Conservation (phyloP, 2,329 filamentous ascomycete species). For the Leptographium flavum region DNA sequence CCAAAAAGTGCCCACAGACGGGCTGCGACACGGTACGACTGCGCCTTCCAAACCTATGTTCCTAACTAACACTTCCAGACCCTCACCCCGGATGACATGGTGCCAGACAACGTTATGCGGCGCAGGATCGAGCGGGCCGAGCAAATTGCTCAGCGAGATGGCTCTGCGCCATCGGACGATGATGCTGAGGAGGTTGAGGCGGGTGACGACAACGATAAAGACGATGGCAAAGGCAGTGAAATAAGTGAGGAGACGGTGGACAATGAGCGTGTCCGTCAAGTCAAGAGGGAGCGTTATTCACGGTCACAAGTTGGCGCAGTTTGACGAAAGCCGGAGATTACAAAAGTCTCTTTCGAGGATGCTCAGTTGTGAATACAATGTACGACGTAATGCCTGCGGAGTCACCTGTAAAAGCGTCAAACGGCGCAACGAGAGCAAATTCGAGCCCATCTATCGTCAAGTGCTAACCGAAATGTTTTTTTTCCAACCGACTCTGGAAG, state of each 20-base stretch:
- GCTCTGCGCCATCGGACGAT: conserved; percentile 24
- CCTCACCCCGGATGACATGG: conserved; percentile 37
- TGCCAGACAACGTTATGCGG: conserved; percentile 38
- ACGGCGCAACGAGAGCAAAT: too few relatives aligned
- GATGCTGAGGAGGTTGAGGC: conserved; percentile 24
- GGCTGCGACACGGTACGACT: conserved; percentile 44
- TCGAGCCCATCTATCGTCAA: too few relatives aligned
- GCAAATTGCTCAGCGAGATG: conserved; percentile 26
- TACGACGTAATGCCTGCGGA: too few relatives aligned
- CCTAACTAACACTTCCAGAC: conserved; percentile 20
- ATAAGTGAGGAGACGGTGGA: conserved; percentile 8
- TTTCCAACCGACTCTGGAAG: too few relatives aligned
- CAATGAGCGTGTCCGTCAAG: conserved; percentile 9
- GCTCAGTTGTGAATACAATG: too few relatives aligned
- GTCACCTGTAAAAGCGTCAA: too few relatives aligned
- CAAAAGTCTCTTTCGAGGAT: too few relatives aligned
- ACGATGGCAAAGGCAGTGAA: conserved; percentile 1
- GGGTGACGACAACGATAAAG: too few relatives aligned
- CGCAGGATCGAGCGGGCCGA: conserved; percentile 43
- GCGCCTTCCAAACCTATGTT: not conserved
- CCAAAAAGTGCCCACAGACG: conserved; percentile 44
- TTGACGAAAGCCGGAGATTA: too few relatives aligned
- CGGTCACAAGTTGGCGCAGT: conserved; percentile 2
- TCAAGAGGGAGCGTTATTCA: conserved; percentile 15
- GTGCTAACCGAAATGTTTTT: too few relatives aligned